Conservation (phyloP, 148 eudicot species). For the Oxyria digyna region DNA sequence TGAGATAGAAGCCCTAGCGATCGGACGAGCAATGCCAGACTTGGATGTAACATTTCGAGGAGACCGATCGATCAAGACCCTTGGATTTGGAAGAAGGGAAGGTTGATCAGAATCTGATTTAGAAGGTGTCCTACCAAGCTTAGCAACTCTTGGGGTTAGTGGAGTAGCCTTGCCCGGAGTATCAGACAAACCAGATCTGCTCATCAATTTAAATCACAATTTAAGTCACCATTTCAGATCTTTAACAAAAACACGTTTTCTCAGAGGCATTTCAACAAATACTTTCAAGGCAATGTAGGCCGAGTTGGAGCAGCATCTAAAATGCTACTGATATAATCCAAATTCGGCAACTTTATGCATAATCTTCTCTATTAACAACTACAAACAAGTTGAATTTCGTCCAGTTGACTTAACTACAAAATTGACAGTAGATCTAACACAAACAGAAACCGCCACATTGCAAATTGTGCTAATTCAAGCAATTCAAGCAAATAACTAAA, state of each 20-base stretch:
- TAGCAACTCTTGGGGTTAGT: conserved; percentile 52
- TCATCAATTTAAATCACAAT: conserved; percentile 8
- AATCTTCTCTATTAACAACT: not conserved
- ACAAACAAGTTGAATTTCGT: too few relatives aligned
- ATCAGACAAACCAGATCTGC: conserved; percentile 63
- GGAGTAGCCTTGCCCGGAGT: conserved; percentile 52
- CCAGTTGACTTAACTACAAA: not conserved
- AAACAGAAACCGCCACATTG: not conserved
- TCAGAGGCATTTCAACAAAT: not conserved
- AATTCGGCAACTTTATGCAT: not conserved
- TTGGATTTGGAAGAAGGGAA: conserved; percentile 43
- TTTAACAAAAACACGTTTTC: not conserved
- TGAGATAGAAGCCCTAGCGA: conserved; percentile 37
- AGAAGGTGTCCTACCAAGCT: conserved; percentile 36
- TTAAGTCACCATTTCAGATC: conserved; percentile 9
- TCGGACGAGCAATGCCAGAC: conserved; percentile 41
- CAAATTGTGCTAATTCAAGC: not conserved
- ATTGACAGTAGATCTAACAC: not conserved
- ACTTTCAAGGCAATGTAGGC: not conserved
- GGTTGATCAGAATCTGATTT: conserved; percentile 63
- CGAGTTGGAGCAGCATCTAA: not conserved
- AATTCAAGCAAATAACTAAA: not conserved
- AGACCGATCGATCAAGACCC: conserved; percentile 55
- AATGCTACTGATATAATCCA: not conserved
- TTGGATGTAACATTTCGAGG: conserved; percentile 48